Evolutionary conservation across 805 yeast genomes (phyloP).

Genomic region (Candida corydali): DNA sequence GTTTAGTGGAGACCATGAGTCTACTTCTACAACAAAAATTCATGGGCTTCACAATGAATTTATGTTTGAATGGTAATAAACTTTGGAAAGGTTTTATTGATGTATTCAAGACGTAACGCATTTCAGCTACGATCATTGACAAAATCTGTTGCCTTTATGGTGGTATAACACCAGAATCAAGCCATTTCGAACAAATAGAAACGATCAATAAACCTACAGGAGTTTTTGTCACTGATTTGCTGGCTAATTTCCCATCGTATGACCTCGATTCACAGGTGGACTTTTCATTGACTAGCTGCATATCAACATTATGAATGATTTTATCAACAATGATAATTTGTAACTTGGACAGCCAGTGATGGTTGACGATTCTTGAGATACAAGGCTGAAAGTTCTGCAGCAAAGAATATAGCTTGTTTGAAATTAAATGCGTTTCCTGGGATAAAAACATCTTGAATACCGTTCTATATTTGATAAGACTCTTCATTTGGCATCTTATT

Average conservation of each 20-base stretch:
- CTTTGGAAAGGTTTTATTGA: conserved; percentile 52
- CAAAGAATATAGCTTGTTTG: no score
- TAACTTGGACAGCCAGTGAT: no score
- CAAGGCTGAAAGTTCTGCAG: no score
- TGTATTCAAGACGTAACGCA: conserved; percentile 55
- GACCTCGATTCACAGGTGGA: conserved; percentile 54
- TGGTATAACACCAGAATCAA: conserved; percentile 71
- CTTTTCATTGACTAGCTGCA: conserved; percentile 47
- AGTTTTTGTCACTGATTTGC: conserved; percentile 72
- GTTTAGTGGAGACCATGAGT: conserved; percentile 58
- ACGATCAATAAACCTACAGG: conserved; percentile 76
- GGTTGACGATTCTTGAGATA: no score
- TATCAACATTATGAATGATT: no score
- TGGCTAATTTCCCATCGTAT: conserved; percentile 79
- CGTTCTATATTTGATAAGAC: no score
- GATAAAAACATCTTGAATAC: no score
- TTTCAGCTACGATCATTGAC: conserved; percentile 59
- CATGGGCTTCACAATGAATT: conserved; percentile 62
- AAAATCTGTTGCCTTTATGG: conserved; percentile 62
- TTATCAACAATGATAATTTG: no score
- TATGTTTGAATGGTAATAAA: conserved; percentile 39
- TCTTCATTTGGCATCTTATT: no score
- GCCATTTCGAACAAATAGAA: conserved; percentile 62
- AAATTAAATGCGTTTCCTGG: no score
- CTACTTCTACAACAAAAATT: conserved; percentile 55